These are phyloP conservation scores for Fonsecaea monophora DNA, from an alignment of 2,329 filamentous ascomycete species.

Conservation along the genomic window DNA sequence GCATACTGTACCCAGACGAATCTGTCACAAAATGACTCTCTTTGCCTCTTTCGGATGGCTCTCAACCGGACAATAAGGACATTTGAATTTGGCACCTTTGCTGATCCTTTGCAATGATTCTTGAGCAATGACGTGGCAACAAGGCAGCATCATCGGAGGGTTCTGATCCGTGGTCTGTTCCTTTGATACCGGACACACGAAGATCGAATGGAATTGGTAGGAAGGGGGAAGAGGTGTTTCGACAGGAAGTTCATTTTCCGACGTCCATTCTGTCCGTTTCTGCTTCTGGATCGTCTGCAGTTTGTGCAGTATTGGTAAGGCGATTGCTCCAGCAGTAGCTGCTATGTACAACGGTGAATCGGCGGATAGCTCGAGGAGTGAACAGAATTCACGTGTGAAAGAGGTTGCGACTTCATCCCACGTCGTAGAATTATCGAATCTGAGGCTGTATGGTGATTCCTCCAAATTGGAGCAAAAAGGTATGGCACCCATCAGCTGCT, in stretches of 20 bases:
- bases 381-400: conserved; percentile 95
- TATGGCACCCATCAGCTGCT: conserved; percentile 80
- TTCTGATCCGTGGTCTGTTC: conserved; percentile 93
- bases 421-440: conserved; percentile 76
- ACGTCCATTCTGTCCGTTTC: conserved; percentile 94
- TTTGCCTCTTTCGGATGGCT: conserved; percentile 77
- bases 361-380: conserved; percentile 83
- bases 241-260: conserved; percentile 84
- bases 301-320: conserved; percentile 86
- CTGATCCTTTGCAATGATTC: conserved; percentile 81
- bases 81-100: conserved; percentile 86
- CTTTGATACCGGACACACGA: conserved; percentile 96
- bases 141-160: conserved; percentile 95
- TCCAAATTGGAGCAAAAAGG: conserved; percentile 77
- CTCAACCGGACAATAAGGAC: conserved; percentile 91
- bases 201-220: conserved; percentile 89
- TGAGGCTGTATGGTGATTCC: conserved; percentile 76
- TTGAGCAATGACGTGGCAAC: conserved; percentile 89
- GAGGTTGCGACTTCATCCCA: conserved; percentile 86
- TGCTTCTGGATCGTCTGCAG: conserved; percentile 85
- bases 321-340: conserved; percentile 88
- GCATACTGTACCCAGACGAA: neutral
- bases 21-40: conserved; percentile 70
- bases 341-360: conserved; percentile 93
- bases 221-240: conserved; percentile 70